These are phyloP conservation scores for Aspergillus vadensis DNA, from an alignment of 2,329 filamentous ascomycete genomes.

Conservation along the genomic window DNA sequence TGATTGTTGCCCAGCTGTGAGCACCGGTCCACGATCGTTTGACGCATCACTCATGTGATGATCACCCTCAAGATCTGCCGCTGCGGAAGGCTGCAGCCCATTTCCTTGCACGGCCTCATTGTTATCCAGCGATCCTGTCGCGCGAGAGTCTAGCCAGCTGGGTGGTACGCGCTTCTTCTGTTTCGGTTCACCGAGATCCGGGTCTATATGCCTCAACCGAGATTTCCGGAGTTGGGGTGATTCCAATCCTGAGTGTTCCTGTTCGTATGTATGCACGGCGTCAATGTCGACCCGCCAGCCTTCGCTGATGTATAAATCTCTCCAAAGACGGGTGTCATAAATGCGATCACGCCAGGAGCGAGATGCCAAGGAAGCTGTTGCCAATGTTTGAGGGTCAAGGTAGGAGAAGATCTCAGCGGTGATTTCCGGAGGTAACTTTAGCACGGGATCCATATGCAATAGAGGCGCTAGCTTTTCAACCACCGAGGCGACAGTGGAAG, in stretches of 20 bases:
- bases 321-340: slow-evolving; percentile 84
- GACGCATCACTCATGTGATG: slow-evolving; percentile 47
- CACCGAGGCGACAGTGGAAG: slow-evolving; percentile 75
- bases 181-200: slow-evolving; percentile 52
- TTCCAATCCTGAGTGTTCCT: slow-evolving; percentile 45
- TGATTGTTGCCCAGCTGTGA: slow-evolving; percentile 21
- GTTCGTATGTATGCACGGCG: slow-evolving; percentile 69
- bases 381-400: slow-evolving; percentile 76
- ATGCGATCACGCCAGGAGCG: slow-evolving; percentile 79
- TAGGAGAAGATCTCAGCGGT: slow-evolving; percentile 87
- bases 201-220: slow-evolving; percentile 49
- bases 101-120: slow-evolving; percentile 5
- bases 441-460: slow-evolving; percentile 89
- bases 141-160: slow-evolving; percentile 45
- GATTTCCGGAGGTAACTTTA: slow-evolving; percentile 83
- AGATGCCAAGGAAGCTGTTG: slow-evolving; percentile 77
- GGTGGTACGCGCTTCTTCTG: slow-evolving; percentile 56
- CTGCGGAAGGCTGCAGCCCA: slow-evolving; percentile 8
- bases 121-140: slow-evolving; percentile 27
- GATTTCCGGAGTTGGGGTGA: slow-evolving; percentile 48
- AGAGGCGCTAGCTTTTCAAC: slow-evolving; percentile 78
- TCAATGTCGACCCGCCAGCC: slow-evolving; percentile 75
- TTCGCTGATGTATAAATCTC: slow-evolving; percentile 76
- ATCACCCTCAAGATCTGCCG: slow-evolving; percentile 42
- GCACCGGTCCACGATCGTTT: slow-evolving; percentile 24